phyloP scores from a whole-genome alignment of 2,329 filamentous ascomycete genomes.

The Didymosphaeria variabile region DNA sequence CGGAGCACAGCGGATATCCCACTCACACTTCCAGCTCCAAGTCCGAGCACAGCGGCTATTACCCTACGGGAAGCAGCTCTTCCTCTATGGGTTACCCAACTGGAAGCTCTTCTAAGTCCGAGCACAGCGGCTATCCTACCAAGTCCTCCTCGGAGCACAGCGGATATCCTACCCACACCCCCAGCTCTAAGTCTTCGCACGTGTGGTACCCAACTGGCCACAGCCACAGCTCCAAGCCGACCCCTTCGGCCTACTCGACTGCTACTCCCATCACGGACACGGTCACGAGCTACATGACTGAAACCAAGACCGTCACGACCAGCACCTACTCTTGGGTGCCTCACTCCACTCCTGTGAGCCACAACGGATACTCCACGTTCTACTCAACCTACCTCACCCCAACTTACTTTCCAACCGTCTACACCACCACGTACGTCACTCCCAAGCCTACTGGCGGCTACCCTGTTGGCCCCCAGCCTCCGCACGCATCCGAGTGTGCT shows the following conservation, averaged over 20 bases:
- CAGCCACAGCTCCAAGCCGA: slow-evolving; percentile 12
- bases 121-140: neutral
- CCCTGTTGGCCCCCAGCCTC: slow-evolving; percentile 18
- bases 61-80: neutral
- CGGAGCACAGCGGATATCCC: slow-evolving; percentile 12
- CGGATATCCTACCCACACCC: neutral
- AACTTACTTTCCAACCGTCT: slow-evolving; percentile 41
- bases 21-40: neutral
- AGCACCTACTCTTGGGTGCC: slow-evolving; percentile 50
- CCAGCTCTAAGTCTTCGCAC: neutral
- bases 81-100: neutral
- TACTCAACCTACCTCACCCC: slow-evolving; percentile 53
- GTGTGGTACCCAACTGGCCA: slow-evolving; percentile 10
- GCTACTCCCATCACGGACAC: slow-evolving; percentile 27
- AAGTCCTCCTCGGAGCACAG: slow-evolving; percentile 13
- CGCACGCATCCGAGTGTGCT: slow-evolving; percentile 11
- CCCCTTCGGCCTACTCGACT: slow-evolving; percentile 19
- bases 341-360: slow-evolving; percentile 47
- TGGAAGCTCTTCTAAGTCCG: neutral
- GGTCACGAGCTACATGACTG: slow-evolving; percentile 39
- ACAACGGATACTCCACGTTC: slow-evolving; percentile 37
- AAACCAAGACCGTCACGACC: slow-evolving; percentile 40
- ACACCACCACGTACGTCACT: slow-evolving; percentile 36
- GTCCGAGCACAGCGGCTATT: neutral
- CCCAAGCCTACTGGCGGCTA: slow-evolving; percentile 6